Base-by-base conservation (phyloP, 2,329 filamentous ascomycete genomes). In the Zalaria sp. region DNA sequence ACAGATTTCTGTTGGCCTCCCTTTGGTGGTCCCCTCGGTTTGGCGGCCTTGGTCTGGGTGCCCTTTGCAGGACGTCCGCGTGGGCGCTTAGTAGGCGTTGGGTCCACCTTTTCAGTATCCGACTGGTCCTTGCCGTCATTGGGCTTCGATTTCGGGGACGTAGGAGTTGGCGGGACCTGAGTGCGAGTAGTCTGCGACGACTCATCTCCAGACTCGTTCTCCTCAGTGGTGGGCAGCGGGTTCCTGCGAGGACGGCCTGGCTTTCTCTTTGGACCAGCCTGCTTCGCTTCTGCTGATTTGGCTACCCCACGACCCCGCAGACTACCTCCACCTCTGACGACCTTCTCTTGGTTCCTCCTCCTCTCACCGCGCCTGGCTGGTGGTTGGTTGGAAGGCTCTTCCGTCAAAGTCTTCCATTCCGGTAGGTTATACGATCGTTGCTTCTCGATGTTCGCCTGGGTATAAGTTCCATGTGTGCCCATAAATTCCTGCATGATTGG, bases 401-500 rank as follows among this genome's bases (percentile, higher is more conserved):
- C 84, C 58, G 88, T 95, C 34, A 96, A 72, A 42, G 84, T 76
- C 51, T 87, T 85, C 91, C 91, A 98, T 62, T 98, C 88, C 1
- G 89, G 89, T 4, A 98, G 70, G 52, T 95, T 98, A 67, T 98
- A 98, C 9, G 87, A 87, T 58, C 91, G 77, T 59, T 93, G 86
- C 63, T 95, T 93, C 55, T 96, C 80, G 45, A 98, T 88, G 57
- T 98, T 98, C 56, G 91, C 85, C 61, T 98, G 91, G 31, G 89
- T 89, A 59, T 95, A 98, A 43, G 85, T 93, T 43, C 91, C 93
- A 57, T 89, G 86, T 40, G 84, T 86, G 35, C 91, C 91, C 71
- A 93, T 89, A 54, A 98, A 98, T 55, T 98, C 91, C 62, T 98
- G 91, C 57, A 87, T 94, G 59, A 98, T 96, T 3, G 91, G 91